Evolutionary conservation across 805 yeast genomes (phyloP).

Genomic region (Metschnikowia matae): DNA sequence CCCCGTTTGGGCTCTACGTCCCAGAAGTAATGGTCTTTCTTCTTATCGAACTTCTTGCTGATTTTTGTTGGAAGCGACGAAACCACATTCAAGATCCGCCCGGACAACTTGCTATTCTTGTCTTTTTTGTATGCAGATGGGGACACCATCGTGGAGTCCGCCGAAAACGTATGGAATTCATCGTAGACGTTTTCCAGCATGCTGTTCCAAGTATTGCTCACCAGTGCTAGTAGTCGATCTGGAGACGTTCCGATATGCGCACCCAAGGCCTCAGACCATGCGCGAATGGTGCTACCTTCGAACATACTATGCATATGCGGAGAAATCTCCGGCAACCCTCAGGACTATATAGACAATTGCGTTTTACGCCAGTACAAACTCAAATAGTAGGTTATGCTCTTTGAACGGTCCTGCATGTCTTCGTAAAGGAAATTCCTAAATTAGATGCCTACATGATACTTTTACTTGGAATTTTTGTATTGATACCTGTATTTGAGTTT

Average conservation of each 20-base stretch:
- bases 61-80: slow-evolving; percentile 66
- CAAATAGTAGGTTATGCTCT: too few relatives aligned
- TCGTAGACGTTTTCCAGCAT: slow-evolving; percentile 17
- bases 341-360: too few relatives aligned
- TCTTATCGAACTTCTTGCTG: slow-evolving; percentile 32
- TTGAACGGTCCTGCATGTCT: too few relatives aligned
- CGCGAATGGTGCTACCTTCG: not conserved
- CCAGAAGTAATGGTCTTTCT: slow-evolving; percentile 43
- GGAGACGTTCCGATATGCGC: slow-evolving; percentile 2
- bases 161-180: slow-evolving; percentile 22
- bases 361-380: too few relatives aligned
- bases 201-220: not conserved
- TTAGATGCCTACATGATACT: too few relatives aligned
- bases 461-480: too few relatives aligned
- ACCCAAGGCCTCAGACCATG: not conserved
- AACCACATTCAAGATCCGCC: slow-evolving; percentile 65
- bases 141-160: slow-evolving; percentile 19
- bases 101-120: slow-evolving; percentile 44
- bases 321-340: too few relatives aligned
- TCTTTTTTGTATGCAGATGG: slow-evolving; percentile 28
- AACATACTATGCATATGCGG: not conserved
- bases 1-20: slow-evolving; percentile 67
- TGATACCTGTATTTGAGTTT: too few relatives aligned
- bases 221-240: not conserved
- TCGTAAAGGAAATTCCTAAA: too few relatives aligned